These are phyloP conservation scores for Willaertia magna DNA, from an alignment of 208 protist genomes.

Conservation along the genomic window DNA sequence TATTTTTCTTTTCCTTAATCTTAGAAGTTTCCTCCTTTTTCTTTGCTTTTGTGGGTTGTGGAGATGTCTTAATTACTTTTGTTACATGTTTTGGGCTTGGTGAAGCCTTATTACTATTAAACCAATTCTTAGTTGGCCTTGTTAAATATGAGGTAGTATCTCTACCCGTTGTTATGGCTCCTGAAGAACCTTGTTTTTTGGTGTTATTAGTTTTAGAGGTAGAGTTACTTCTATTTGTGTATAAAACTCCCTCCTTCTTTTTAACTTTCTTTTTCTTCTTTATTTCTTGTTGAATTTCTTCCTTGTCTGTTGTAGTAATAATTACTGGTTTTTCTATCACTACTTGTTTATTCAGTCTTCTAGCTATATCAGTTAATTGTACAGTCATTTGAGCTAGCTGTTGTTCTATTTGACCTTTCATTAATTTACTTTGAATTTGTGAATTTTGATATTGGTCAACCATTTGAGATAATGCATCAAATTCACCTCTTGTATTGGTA, in stretches of 20 bases:
- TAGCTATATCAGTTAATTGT: neutral
- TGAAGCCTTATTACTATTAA: neutral
- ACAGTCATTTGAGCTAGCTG: neutral
- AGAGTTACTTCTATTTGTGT: neutral
- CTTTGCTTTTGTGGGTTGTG: neutral
- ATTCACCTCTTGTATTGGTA: neutral
- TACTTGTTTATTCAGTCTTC: neutral
- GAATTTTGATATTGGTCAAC: neutral
- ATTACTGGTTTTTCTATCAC: too few relatives aligned
- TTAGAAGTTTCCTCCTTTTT: neutral
- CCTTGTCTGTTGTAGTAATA: too few relatives aligned
- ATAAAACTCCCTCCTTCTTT: neutral
- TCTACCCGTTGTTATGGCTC: neutral
- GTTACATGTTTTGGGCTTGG: neutral
- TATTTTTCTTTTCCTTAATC: neutral
- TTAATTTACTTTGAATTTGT: neutral
- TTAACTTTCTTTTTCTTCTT: neutral
- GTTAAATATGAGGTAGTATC: too few relatives aligned
- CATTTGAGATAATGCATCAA: neutral
- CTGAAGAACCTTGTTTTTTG: neutral
- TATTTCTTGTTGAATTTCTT: neutral
- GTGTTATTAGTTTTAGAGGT: neutral
- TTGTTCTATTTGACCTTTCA: neutral
- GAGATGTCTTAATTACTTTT: neutral
- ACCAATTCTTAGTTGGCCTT: neutral